Evolutionary conservation across 2,329 filamentous ascomycete genomes (phyloP), one percentile per base, ranked within the genome.

Genomic region (Colletotrichum cuscutae): DNA sequence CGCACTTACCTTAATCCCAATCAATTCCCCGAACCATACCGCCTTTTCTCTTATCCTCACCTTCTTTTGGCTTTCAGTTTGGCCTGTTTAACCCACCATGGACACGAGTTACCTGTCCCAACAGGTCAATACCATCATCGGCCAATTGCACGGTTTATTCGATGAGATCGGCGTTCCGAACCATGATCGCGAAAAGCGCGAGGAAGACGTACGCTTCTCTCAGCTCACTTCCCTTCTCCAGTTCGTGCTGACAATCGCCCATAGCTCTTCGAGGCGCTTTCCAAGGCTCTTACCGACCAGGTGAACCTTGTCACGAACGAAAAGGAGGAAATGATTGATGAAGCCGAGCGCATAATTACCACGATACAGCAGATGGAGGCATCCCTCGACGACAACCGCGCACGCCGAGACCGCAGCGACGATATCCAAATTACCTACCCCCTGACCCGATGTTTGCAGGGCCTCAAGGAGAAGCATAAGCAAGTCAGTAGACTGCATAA

Each of bases 121-220:
- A 82, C 97, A 98, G 90, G 94, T 99, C 85, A 97, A 95, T 77
- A 95, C 90, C 79, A 98, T 98, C 80, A 95, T 98, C 81, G 91
- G 91, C 82, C 95, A 98, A 84, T 89, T 99, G 74, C 96, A 98
- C 84, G 94, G 93, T 76, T 90, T 98, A 71, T 99, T 98, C 80
- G 97, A 99, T 82, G 96, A 99, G 81, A 99, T 99, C 79, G 97
- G 97, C 72, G 94, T 99, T n/a, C 91, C 96, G 32, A 91, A 87
- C 79, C 95, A 98, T 91, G 97, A 98, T 83, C 93, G 97, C 79
- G 95, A 98, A 81, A 89, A 90, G 62, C 90, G 97, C 79, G 96
- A 98, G 81, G 90, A 94, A 81, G 95, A 98, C 91, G 95, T 97
- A 86, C 80, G 89, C 62, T 57, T 52, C 60, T 9, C 13, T 19